These are phyloP conservation scores for Lepidium aucheri DNA, from an alignment of 345 rosid genomes.

Conservation along the genomic window DNA sequence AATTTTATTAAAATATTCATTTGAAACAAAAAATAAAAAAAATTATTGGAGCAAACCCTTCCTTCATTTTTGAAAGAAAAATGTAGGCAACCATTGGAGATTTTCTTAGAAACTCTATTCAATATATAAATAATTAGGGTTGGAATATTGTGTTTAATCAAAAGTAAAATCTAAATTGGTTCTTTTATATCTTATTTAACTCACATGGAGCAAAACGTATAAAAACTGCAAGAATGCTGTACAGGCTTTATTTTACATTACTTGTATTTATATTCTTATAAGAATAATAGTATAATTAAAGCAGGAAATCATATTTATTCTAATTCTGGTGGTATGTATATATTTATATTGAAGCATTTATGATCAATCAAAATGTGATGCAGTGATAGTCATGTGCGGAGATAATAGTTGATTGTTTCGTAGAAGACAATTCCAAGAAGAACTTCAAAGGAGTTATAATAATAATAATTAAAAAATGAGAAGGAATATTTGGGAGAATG, in stretches of 20 bases:
- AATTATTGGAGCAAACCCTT: no score
- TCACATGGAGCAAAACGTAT: background rate
- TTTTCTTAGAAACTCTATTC: background rate
- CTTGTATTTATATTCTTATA: background rate
- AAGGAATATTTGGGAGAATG: slow-evolving; percentile 67
- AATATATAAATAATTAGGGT: background rate
- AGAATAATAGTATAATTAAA: background rate
- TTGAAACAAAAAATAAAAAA: no score
- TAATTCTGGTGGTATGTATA: background rate
- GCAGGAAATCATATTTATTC: background rate
- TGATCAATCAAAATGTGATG: background rate
- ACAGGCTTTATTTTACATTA: background rate
- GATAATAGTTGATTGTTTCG: slow-evolving; percentile 24
- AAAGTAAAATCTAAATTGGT: background rate
- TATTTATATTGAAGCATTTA: slow-evolving; percentile 7
- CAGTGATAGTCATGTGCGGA: slow-evolving; percentile 33
- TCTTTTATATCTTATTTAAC: background rate
- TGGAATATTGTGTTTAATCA: background rate
- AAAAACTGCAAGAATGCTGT: slow-evolving; percentile 4
- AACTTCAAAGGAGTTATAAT: background rate
- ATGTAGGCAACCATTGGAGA: no score
- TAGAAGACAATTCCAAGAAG: slow-evolving; percentile 1
- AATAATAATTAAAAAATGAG: background rate
- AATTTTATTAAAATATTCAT: no score
- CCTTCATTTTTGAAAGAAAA: no score